Percentiles rank a stretch among this genome's conserved stretches.
Evolutionary conservation across 2,329 filamentous ascomycete species (phyloP).

Genomic region (Alternaria arborescens): DNA sequence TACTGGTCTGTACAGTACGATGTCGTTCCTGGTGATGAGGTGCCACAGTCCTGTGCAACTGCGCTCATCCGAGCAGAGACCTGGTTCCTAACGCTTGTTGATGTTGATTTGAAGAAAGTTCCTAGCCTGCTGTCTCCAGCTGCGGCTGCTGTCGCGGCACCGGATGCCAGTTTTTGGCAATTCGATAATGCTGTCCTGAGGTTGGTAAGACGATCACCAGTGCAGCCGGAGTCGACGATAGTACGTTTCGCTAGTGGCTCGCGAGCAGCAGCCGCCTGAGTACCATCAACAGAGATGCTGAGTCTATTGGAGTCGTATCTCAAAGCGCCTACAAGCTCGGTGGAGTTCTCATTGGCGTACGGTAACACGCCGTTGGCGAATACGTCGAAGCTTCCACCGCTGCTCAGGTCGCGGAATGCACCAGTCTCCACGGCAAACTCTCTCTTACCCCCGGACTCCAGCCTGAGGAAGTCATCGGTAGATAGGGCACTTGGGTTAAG

Average conservation of each 20-base stretch:
- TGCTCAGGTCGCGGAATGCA: not conserved
- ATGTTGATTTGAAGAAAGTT: constrained; percentile 68
- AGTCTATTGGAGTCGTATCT: constrained; percentile 68
- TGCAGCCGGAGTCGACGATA: constrained; percentile 37
- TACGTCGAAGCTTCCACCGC: constrained; percentile 51
- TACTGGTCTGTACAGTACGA: not conserved
- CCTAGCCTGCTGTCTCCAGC: constrained; percentile 60
- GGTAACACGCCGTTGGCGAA: constrained; percentile 59
- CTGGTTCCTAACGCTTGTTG: not conserved
- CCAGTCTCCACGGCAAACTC: not conserved
- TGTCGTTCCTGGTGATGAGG: not conserved
- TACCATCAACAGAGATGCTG: constrained; percentile 65
- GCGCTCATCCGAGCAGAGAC: not conserved
- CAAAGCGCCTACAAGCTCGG: constrained; percentile 63
- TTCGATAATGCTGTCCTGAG: constrained; percentile 60
- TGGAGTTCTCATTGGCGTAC: constrained; percentile 57
- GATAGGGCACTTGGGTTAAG: not conserved
- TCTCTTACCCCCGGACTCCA: not conserved
- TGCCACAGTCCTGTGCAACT: not conserved
- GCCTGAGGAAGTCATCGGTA: not conserved
- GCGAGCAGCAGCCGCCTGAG: constrained; percentile 55
- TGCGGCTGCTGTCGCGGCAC: constrained; percentile 58
- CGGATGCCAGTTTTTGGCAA: constrained; percentile 62
- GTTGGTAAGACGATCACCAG: too few relatives aligned
- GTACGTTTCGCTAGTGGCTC: constrained; percentile 53